phyloP scores from a whole-genome alignment of 805 yeast genomes.

The Lipomyces japonicus region DNA sequence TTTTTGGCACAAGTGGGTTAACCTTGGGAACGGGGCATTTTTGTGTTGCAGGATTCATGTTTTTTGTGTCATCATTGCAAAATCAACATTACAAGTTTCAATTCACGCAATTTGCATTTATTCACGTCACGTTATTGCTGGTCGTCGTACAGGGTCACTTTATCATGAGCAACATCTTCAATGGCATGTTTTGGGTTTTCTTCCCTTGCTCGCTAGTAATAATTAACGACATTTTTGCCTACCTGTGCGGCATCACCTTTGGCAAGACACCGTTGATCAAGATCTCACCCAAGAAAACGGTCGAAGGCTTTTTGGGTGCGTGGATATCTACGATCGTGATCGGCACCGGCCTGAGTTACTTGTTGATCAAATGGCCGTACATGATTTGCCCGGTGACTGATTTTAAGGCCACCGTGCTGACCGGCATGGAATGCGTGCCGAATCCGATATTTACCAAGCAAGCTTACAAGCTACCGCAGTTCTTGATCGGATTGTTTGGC shows the following conservation, averaged over 20 bases:
- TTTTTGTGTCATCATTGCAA: conserved; percentile 82
- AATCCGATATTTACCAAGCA: conserved; percentile 88
- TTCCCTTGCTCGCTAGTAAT: conserved; percentile 89
- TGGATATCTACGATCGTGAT: conserved; percentile 88
- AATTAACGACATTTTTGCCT: conserved; percentile 93
- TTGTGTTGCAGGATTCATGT: conserved; percentile 78
- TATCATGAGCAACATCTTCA: conserved; percentile 80
- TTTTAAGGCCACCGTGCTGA: conserved; percentile 38
- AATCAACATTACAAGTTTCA: conserved; percentile 88
- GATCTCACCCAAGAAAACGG: conserved; percentile 94
- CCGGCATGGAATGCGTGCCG: conserved; percentile 67
- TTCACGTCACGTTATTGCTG: conserved; percentile 86
- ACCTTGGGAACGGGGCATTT: no score
- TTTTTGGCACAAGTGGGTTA: no score
- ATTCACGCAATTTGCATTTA: conserved; percentile 86
- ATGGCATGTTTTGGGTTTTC: conserved; percentile 93
- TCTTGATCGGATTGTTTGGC: conserved; percentile 50
- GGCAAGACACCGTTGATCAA: conserved; percentile 89
- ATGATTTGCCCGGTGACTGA: conserved; percentile 67
- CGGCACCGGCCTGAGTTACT: conserved; percentile 60
- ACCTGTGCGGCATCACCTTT: conserved; percentile 92
- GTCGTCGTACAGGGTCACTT: conserved; percentile 93
- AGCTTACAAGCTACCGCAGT: conserved; percentile 67
- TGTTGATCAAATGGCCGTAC: conserved; percentile 63
- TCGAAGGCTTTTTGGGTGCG: conserved; percentile 96